These are phyloP conservation scores for Laguncularia racemosa DNA, from an alignment of 345 rosid species.

Conservation along the genomic window DNA sequence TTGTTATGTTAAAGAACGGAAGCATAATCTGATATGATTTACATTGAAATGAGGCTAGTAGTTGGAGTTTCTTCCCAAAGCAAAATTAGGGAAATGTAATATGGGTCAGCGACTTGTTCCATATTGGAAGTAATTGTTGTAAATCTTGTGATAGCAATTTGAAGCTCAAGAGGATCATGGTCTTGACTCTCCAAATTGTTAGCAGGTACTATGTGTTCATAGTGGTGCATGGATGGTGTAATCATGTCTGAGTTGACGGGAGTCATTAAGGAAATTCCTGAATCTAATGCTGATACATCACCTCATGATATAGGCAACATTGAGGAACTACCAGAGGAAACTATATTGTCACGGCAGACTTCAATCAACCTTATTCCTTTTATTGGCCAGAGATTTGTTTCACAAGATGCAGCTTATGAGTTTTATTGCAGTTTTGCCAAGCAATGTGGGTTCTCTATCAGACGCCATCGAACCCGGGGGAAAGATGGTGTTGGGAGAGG, in stretches of 20 bases:
- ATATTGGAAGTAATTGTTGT: too few relatives aligned
- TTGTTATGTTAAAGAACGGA: too few relatives aligned
- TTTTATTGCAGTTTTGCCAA: conserved; percentile 58
- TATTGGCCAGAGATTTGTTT: conserved; percentile 51
- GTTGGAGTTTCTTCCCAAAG: too few relatives aligned
- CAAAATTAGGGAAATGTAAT: too few relatives aligned
- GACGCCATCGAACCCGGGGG: conserved; percentile 54
- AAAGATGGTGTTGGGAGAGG: conserved; percentile 63
- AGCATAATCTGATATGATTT: too few relatives aligned
- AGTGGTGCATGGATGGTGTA: conserved; percentile 8
- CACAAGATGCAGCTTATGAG: conserved; percentile 60
- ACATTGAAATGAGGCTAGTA: too few relatives aligned
- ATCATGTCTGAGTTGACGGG: conserved; percentile 34
- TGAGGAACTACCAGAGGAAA: conserved; percentile 38
- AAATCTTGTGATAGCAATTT: too few relatives aligned
- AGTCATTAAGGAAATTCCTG: conserved; percentile 38
- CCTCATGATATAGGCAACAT: conserved; percentile 32
- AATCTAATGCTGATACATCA: conserved; percentile 33
- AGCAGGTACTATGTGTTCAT: conserved; percentile 6
- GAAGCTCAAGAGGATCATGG: too few relatives aligned
- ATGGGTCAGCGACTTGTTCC: too few relatives aligned
- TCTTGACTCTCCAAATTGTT: conserved; percentile 4
- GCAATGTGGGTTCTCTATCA: conserved; percentile 57
- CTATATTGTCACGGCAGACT: conserved; percentile 45
- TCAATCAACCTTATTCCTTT: conserved; percentile 51